Evolutionary conservation across 1,284 basidiomycete genomes (phyloP).

Genomic region (Erythrobasidium hasegawianum): DNA sequence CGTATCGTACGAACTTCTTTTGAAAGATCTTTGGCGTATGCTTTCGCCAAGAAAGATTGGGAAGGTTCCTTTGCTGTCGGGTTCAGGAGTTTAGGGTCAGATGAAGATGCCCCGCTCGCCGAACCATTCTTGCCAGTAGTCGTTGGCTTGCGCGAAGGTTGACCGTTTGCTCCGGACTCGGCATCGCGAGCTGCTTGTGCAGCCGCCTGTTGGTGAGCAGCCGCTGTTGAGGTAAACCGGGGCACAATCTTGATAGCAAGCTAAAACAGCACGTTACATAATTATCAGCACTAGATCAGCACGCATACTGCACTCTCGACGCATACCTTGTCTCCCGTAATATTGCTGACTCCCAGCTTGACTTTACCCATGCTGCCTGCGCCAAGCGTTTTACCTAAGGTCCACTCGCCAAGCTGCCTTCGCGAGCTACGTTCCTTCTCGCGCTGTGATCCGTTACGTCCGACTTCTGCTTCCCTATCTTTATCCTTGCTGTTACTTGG

Average conservation of each 20-base stretch:
- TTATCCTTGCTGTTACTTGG: constrained; percentile 11
- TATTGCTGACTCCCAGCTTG: constrained; percentile 86
- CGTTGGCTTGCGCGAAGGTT: constrained; percentile 25
- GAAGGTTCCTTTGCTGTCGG: constrained; percentile 45
- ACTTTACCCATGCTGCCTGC: constrained; percentile 99
- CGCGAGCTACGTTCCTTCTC: constrained; percentile 21
- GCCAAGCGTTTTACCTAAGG: constrained; percentile 92
- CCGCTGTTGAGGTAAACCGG: constrained; percentile 61
- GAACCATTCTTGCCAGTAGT: neutral
- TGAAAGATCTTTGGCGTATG: constrained; percentile 79
- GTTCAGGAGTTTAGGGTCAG: constrained; percentile 1
- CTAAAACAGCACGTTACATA: constrained; percentile 51
- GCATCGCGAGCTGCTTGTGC: constrained; percentile 13
- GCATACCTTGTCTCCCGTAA: constrained; percentile 86
- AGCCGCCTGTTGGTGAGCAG: constrained; percentile 48
- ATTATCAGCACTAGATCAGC: neutral
- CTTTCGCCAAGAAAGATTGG: constrained; percentile 64
- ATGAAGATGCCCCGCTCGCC: neutral
- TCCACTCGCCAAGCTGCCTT: constrained; percentile 81
- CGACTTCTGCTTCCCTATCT: constrained; percentile 13
- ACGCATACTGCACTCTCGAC: neutral
- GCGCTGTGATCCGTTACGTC: neutral
- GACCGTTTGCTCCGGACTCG: constrained; percentile 11
- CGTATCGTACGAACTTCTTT: constrained; percentile 95
- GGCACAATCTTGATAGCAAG: constrained; percentile 98